Conservation (phyloP, 805 yeast species). For the Naumovozyma baii region DNA sequence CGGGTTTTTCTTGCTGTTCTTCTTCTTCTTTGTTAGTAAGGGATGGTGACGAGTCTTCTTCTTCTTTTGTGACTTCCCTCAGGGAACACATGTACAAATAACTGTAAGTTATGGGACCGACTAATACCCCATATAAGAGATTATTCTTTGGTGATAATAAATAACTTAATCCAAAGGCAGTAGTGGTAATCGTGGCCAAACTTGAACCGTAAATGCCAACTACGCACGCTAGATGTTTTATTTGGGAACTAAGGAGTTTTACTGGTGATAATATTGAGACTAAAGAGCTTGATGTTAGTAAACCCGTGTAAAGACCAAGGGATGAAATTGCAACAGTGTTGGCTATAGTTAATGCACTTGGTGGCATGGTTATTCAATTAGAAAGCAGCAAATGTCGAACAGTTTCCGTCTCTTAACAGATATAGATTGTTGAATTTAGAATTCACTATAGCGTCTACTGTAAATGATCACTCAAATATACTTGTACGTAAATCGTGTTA, state of each 20-base stretch:
- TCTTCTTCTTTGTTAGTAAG: neutral
- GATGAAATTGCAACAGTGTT: slow-evolving; percentile 61
- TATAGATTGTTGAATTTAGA: no score
- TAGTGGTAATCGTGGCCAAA: slow-evolving; percentile 42
- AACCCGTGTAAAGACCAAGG: slow-evolving; percentile 53
- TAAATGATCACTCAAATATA: no score
- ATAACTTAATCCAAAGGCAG: slow-evolving; percentile 46
- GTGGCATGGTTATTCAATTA: no score
- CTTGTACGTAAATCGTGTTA: no score
- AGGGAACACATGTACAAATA: slow-evolving; percentile 4
- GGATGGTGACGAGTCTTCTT: neutral
- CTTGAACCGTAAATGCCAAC: slow-evolving; percentile 17
- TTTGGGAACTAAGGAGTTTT: slow-evolving; percentile 11
- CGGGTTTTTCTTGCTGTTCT: neutral
- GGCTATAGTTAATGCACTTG: slow-evolving; percentile 31
- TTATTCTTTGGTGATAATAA: slow-evolving; percentile 4
- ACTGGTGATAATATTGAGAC: slow-evolving; percentile 25
- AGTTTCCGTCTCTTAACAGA: no score
- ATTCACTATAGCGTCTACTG: no score
- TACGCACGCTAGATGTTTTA: slow-evolving; percentile 15
- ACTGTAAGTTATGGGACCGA: slow-evolving; percentile 9
- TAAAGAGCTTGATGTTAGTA: slow-evolving; percentile 29
- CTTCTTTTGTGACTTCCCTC: neutral
- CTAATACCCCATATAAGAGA: slow-evolving; percentile 7
- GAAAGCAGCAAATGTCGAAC: no score